Base-by-base conservation (phyloP, 2,329 filamentous ascomycete genomes). In the Thielaviopsis musarum region DNA sequence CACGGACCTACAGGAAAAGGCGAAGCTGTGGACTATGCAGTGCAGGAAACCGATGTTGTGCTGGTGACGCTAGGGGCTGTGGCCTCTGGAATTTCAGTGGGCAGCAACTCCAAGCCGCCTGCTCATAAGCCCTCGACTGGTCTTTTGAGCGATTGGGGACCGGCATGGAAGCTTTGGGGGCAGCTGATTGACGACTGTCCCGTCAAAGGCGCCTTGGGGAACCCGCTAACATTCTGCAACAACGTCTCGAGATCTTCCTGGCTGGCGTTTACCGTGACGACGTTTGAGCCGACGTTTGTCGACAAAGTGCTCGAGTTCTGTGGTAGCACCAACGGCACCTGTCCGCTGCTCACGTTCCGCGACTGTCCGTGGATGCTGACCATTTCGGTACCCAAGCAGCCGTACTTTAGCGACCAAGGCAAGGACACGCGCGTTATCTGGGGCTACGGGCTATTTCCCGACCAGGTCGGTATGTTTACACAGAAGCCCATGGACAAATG, bases 301-400 rank as follows among this genome's bases (percentile, higher is more conserved):
- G 67, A 70, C 52, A 60, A 65, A 13, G 66, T 70, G 0, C 69
- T 68, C 12, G 45, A 38, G 53, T 64, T 60, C 56, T 56, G 30
- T 13, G 58, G 54, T n/a, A 61, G 59, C 2, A 68, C 68, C 0
- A 67, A 68, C 4, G 68, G 68, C 13, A 67, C 73, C 9, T 66
- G 59, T 38, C 62, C 62, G 28, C 52, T 64, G 7, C 54, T 64
- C 2, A 61, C 62, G 4, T 64, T 74, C 19, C 68, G 68, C 58
- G 70, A 75, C 58, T 71, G 69, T 61, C 65, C 65, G 9, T 76
- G 73, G 74, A 63, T 71, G 1, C 56, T 75, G 45, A 72, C 65
- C 59, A 67, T 73, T 58, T 70, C 68, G 2, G 65, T 75, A 52
- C 72, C 72, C 19, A 65, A 65, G 12, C 73, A 76, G 57, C 73